Evolutionary conservation across 805 yeast genomes (phyloP), one percentile per base, ranked within the genome.

Genomic region (Cyberlindnera amylophila): DNA sequence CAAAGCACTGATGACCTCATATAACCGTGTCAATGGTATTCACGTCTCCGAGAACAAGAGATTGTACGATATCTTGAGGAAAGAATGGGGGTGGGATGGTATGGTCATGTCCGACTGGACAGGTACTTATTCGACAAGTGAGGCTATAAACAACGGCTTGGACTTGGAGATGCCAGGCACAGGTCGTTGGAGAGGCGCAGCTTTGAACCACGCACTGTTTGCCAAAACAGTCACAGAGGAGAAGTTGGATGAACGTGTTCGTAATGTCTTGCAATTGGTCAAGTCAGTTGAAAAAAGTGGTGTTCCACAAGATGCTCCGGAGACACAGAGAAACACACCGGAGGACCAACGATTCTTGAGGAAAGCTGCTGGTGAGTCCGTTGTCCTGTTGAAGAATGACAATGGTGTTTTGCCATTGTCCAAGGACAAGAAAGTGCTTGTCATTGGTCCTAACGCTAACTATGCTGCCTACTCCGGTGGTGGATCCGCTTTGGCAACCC

Each of bases 141-240:
- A 64, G 32, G 55, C 80, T 7, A 56, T 79, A 30, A 67, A 70
- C 23, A 75, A 77, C 17, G 84, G 84, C 3, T 62, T 79, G 42
- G 81, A 77, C 55, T 58, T 80, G 50, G 85, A 80, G 55, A 77
- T 77, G 81, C 86, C 86, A 0, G 85, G 85, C 16, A 73, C 77
- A 10, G 60, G 79, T 3, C 59, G 71, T 35, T 70, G 80, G 63
- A 62, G 71, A 49, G 59, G 58, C 1, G 55, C 59, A 23, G 59
- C 67, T 11, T 46, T 64, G 7, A 74, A 39, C 12, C 55, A 47
- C 69, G 52, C 65, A 64, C 13, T 65, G 69, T 16, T 50, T 47
- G 41, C 56, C 66, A 39, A 66, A 65, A 45, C 72, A 66, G 50
- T 64, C 67, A 39, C 68, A 61, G 45, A 38, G 6, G 65, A 66